Evolutionary conservation across 371 early-diverging fungal genomes (phyloP).

Genomic region (Mortierella sp.): DNA sequence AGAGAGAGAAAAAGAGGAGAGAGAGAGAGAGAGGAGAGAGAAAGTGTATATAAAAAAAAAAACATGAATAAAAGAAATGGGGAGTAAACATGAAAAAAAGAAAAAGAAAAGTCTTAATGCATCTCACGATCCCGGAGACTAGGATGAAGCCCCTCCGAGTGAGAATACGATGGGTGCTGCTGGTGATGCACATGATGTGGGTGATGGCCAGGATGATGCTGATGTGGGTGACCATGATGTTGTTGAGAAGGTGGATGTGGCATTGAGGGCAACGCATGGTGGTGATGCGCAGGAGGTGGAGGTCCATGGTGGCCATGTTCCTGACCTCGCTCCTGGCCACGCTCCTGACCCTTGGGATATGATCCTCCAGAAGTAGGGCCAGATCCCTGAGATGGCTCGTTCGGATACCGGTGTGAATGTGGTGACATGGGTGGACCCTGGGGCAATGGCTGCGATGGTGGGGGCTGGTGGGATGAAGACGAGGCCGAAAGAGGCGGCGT

Average conservation of each 20-base stretch:
- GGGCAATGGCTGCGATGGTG: conserved; percentile 2
- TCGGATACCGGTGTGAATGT: conserved; percentile 1
- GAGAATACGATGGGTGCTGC: too few species aligned
- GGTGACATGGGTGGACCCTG: conserved; percentile 11
- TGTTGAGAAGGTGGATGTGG: neutral
- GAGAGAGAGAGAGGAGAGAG: neutral
- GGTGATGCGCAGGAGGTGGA: too few species aligned
- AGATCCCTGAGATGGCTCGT: conserved; percentile 3
- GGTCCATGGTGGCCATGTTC: conserved; percentile 8
- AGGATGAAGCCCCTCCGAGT: neutral
- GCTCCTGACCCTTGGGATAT: neutral
- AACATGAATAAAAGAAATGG: neutral
- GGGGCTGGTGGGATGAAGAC: conserved; percentile 1
- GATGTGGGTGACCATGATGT: neutral
- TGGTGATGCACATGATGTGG: neutral
- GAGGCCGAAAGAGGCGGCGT: neutral
- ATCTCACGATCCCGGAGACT: conserved; percentile 26
- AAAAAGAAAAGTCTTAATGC: conserved; percentile 8
- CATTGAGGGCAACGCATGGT: neutral
- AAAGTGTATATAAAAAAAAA: neutral
- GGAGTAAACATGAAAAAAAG: neutral
- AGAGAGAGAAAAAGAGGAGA: conserved; percentile 2
- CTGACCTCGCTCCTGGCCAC: neutral
- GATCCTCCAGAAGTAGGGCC: neutral
- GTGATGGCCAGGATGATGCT: conserved; percentile 23